Evolutionary conservation across 257 asterid species (phyloP).

Genomic region (Nicotiana undulata): DNA sequence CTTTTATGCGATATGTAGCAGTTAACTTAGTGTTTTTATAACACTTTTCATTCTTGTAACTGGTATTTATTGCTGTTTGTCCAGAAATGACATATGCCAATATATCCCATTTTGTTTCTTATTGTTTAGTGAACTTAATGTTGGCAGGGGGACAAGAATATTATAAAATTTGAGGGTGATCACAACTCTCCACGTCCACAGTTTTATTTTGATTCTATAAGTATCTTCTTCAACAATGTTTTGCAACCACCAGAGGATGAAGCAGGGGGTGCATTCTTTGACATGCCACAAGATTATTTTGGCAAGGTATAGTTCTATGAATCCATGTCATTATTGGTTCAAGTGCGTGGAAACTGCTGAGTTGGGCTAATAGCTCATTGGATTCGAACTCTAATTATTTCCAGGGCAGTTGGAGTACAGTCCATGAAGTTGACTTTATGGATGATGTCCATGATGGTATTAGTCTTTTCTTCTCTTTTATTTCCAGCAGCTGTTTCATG

Average conservation of each 20-base stretch:
- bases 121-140: conserved; percentile 4
- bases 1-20: background rate
- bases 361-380: background rate
- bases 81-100: background rate
- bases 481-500: background rate
- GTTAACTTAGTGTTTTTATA: background rate
- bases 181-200: conserved; percentile 97
- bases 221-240: conserved; percentile 87
- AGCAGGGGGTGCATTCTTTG: conserved; percentile 46
- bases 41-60: background rate
- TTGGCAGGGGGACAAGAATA: conserved; percentile 86
- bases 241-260: conserved; percentile 79
- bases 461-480: conserved; percentile 5
- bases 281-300: conserved; percentile 42
- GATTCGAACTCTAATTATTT: background rate
- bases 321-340: background rate
- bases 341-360: background rate
- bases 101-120: background rate
- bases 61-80: background rate
- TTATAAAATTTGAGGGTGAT: conserved; percentile 90
- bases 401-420: conserved; percentile 66
- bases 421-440: conserved; percentile 39
- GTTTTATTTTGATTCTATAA: conserved; percentile 88
- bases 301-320: conserved; percentile 42
- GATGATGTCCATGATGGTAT: conserved; percentile 52